Percentiles rank a stretch among this genome's conserved stretches.
phyloP scores from a whole-genome alignment of 352 stramenopile species.

The Pythium diclinum region DNA sequence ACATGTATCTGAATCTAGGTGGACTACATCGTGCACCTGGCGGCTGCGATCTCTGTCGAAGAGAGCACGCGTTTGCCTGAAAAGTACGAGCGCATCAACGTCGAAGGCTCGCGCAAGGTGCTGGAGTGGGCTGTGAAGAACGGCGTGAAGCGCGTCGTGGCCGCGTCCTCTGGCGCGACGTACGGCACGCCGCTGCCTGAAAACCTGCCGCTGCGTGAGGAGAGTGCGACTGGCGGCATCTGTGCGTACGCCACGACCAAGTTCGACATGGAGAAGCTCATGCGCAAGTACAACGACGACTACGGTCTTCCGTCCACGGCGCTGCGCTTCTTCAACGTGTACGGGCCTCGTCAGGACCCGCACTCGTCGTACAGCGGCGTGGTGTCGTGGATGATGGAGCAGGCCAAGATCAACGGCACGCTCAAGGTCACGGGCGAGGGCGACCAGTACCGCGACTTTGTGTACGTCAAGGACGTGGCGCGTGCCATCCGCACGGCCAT shows the following conservation, averaged over 20 bases:
- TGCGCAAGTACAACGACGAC: constrained; percentile 65
- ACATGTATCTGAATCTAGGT: constrained; percentile 35
- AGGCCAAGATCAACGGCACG: constrained; percentile 78
- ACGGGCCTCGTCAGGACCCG: constrained; percentile 75
- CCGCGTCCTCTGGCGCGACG: constrained; percentile 71
- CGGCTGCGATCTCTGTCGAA: constrained; percentile 81
- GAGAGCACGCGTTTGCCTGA: constrained; percentile 81
- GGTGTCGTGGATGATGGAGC: constrained; percentile 86
- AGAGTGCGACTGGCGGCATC: constrained; percentile 72
- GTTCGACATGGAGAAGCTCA: constrained; percentile 82
- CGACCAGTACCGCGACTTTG: constrained; percentile 83
- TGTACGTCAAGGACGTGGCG: constrained; percentile 84
- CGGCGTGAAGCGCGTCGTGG: constrained; percentile 74
- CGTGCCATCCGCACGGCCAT: constrained; percentile 78
- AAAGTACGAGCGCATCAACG: constrained; percentile 86
- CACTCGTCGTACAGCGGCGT: constrained; percentile 84
- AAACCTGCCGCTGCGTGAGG: constrained; percentile 69
- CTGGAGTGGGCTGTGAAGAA: constrained; percentile 76
- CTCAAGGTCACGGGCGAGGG: constrained; percentile 76
- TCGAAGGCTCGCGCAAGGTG: constrained; percentile 79
- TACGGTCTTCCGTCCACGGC: constrained; percentile 72
- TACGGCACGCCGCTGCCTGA: constrained; percentile 66
- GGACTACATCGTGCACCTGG: constrained; percentile 82
- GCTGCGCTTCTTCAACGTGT: constrained; percentile 86
- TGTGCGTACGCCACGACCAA: constrained; percentile 82